These are phyloP conservation scores for Pichia occidentalis DNA, from an alignment of 805 yeast species.

Conservation along the genomic window DNA sequence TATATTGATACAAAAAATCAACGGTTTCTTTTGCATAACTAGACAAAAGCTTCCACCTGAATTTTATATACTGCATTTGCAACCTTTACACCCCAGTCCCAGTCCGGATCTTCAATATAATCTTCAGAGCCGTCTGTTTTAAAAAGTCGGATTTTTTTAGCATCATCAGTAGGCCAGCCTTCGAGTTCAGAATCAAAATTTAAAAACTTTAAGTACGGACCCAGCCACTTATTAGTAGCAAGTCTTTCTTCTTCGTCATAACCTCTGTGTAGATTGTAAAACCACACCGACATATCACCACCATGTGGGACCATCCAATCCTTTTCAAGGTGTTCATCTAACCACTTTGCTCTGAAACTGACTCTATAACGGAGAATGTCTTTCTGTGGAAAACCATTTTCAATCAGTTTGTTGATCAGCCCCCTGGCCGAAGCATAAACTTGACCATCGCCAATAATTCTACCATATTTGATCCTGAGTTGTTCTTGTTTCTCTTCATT, in stretches of 20 bases:
- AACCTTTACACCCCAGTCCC: constrained; percentile 34
- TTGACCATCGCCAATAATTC: constrained; percentile 34
- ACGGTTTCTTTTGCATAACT: no score
- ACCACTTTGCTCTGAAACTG: constrained; percentile 23
- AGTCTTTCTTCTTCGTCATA: constrained; percentile 25
- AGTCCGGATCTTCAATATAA: constrained; percentile 26
- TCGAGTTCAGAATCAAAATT: constrained; percentile 19
- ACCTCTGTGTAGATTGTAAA: constrained; percentile 24
- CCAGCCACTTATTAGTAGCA: constrained; percentile 22
- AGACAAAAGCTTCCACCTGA: no score
- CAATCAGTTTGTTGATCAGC: constrained; percentile 26
- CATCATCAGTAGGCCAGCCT: constrained; percentile 28
- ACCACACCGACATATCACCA: constrained; percentile 32
- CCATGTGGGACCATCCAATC: constrained; percentile 32
- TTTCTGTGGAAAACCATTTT: constrained; percentile 24
- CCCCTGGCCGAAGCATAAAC: constrained; percentile 34
- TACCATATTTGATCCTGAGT: constrained; percentile 26
- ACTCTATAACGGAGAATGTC: constrained; percentile 28
- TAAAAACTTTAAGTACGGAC: constrained; percentile 28
- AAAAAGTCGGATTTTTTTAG: constrained; percentile 24
- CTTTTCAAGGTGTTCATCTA: constrained; percentile 17
- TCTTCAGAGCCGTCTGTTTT: constrained; percentile 26
- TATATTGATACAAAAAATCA: no score
- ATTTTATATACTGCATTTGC: constrained; percentile 27
- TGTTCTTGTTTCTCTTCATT: constrained; percentile 14